Evolutionary conservation across 2,329 filamentous ascomycete species (phyloP), one percentile per base, ranked within the genome.

Genomic region (Trichophyton benhamiae): DNA sequence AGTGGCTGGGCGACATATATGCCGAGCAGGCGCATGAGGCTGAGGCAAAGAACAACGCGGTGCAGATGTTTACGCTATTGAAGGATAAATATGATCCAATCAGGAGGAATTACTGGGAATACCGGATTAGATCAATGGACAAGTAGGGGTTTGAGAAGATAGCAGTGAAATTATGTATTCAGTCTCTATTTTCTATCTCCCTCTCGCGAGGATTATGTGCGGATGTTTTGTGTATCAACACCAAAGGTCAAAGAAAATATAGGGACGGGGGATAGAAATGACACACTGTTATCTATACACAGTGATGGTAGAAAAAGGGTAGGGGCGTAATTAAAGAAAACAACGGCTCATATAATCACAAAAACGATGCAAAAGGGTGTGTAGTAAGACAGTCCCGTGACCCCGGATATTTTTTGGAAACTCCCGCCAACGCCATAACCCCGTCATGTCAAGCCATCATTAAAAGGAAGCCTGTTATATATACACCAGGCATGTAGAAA

Each of bases 91-190:
- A 91, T 82, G 94, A 99, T 79, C 89, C 89, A 5, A 87, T 99
- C 63, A 81, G 94, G 62, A 86, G 85, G 66, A 92, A 91, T 65
- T 99, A 96, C 75, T 99, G 94, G 94, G 86, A 88, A 68, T 96
- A 88, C 76, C 80, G 83, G 70, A 84, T 83, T 70, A 74, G 72
- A 48, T 48, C 44, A 27, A 53, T 64, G 17, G 41, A 58, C 20
- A 58, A 13, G 13, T 55, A 55, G 27, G 52, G 27, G 6, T 7
- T 30, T 6, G 27, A 30, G 27, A 7, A 6, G 27, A 6, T 30
- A 30, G 27, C 4, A 20, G 27, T 58, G 57, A 30, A 52, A 36
- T n/a, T 55, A 55, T 30, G 22, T 33, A 17, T 33, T 36, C 33
- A 17, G 52, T 36, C 33, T 55, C 25, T 55, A 55, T n/a, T 55